Conservation (phyloP, 768 basidiomycete species). For the Favolaschia claudopus region DNA sequence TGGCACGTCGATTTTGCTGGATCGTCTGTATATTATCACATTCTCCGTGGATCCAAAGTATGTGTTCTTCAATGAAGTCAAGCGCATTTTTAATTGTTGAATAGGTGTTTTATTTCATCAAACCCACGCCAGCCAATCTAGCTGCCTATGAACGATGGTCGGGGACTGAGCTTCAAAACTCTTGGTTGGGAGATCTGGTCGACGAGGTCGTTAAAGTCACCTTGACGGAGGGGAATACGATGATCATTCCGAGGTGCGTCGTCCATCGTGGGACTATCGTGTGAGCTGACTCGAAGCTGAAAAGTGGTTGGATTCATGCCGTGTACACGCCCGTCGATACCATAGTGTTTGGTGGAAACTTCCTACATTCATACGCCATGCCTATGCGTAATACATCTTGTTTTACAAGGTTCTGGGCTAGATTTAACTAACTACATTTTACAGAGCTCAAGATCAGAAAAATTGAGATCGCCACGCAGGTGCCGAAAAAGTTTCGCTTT, state of each 20-base stretch:
- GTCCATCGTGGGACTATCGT: no score
- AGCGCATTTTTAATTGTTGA: neutral
- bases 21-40: conserved; percentile 97
- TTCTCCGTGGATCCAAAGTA: conserved; percentile 86
- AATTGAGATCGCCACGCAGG: conserved; percentile 92
- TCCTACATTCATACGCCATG: conserved; percentile 92
- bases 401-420: neutral
- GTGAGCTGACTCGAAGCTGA: neutral
- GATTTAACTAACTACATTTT: conserved; percentile 8
- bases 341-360: conserved; percentile 97
- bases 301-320: conserved; percentile 94
- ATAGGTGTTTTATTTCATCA: conserved; percentile 96
- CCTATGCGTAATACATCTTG: conserved; percentile 66
- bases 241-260: conserved; percentile 79
- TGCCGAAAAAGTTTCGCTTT: conserved; percentile 91
- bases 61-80: conserved; percentile 5
- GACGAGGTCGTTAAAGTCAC: conserved; percentile 91
- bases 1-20: conserved; percentile 99
- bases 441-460: conserved; percentile 87
- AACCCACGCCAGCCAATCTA: conserved; percentile 85
- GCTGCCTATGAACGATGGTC: conserved; percentile 95
- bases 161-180: conserved; percentile 87
- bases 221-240: conserved; percentile 79
- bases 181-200: conserved; percentile 93
- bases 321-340: conserved; percentile 96